Evolutionary conservation across 176 grass and related monocot species (phyloP).

Genomic region (Eragrostis curvula): DNA sequence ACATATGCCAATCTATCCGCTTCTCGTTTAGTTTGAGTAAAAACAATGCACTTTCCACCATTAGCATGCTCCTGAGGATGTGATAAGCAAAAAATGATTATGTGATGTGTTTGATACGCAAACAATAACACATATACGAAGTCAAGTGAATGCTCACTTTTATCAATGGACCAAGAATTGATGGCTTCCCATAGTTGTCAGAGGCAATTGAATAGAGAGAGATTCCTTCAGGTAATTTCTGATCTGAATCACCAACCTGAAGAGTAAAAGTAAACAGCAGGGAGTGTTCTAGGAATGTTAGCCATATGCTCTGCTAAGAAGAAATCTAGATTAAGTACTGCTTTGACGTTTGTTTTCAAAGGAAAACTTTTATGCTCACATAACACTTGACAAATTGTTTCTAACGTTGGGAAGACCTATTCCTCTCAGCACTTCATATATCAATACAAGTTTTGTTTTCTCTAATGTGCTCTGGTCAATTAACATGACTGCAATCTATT

Average conservation of each 20-base stretch:
- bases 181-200: conserved; percentile 74
- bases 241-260: conserved; percentile 94
- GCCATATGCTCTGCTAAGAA: background rate
- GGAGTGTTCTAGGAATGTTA: conserved; percentile 3
- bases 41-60: conserved; percentile 96
- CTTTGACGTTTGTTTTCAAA: conserved; percentile 6
- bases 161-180: conserved; percentile 87
- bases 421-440: conserved; percentile 9
- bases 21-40: conserved; percentile 96
- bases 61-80: conserved; percentile 80
- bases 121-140: conserved; percentile 19
- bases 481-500: conserved; percentile 1
- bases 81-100: conserved; percentile 24
- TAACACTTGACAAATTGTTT: background rate
- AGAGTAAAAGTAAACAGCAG: conserved; percentile 30
- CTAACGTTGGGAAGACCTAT: background rate
- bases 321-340: conserved; percentile 9
- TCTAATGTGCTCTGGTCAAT: background rate
- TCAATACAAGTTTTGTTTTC: conserved; percentile 7
- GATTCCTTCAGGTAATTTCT: conserved; percentile 94
- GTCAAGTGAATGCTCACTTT: conserved; percentile 57
- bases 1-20: conserved; percentile 83
- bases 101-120: background rate
- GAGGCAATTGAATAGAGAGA: conserved; percentile 86
- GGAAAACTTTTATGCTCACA: conserved; percentile 11